Evolutionary conservation across 2,329 filamentous ascomycete species (phyloP).

Genomic region (Orbilia blumenaviensis): DNA sequence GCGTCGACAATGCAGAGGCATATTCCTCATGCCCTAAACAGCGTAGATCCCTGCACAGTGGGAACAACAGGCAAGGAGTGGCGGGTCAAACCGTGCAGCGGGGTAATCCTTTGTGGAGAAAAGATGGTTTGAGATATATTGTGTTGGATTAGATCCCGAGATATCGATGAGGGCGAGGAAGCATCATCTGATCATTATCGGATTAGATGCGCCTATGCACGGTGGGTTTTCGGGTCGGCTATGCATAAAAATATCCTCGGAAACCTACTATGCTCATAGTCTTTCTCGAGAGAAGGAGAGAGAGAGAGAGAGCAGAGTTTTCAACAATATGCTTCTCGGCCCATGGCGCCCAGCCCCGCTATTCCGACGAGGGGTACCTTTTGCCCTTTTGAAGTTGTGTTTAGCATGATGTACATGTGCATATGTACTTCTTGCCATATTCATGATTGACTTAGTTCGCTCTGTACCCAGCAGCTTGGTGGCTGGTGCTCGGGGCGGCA

Average conservation of each 20-base stretch:
- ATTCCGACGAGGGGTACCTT: conserved; percentile 2
- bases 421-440: background rate
- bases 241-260: conserved; percentile 2
- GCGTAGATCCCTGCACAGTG: conserved; percentile 26
- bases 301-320: background rate
- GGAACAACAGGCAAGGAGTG: conserved; percentile 8
- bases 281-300: too few species aligned
- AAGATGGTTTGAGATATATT: background rate
- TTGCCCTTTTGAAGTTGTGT: background rate
- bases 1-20: conserved; percentile 19
- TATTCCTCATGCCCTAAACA: conserved; percentile 41
- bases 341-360: conserved; percentile 15
- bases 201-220: conserved; percentile 4
- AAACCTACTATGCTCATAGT: background rate
- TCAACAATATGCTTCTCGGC: background rate
- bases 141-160: conserved; percentile 17
- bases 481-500: background rate
- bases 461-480: background rate
- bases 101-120: conserved; percentile 21
- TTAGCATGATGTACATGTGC: background rate
- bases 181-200: conserved; percentile 16
- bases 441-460: background rate
- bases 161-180: conserved; percentile 14
- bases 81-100: conserved; percentile 49
- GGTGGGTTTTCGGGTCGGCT: conserved; percentile 17